A percentile compares a stretch with the other conserved stretches of the same genome.
Conservation (phyloP, 306 rosid genomes). For the Coriaria nepalensis region DNA sequence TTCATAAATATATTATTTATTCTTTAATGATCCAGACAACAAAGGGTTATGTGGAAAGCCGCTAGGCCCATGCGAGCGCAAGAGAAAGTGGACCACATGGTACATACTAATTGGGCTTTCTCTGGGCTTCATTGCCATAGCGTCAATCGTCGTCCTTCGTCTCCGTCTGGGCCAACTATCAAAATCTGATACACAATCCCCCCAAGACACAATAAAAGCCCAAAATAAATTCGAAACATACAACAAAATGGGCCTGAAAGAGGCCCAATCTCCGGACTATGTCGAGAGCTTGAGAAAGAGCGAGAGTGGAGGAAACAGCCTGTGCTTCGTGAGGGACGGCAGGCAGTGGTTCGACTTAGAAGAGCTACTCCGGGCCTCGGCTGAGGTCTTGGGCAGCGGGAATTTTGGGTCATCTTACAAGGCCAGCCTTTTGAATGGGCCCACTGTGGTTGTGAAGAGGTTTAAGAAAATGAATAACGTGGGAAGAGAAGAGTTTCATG, state of each 20-base stretch:
- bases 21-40: conserved; percentile 40
- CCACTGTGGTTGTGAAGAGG: conserved; percentile 69
- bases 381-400: conserved; percentile 75
- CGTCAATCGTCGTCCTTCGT: conserved; percentile 15
- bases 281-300: conserved; percentile 12
- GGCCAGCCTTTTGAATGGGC: conserved; percentile 43
- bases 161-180: conserved; percentile 10
- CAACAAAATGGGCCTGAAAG: conserved; percentile 1
- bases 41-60: conserved; percentile 56
- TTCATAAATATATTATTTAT: background rate
- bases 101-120: conserved; percentile 12
- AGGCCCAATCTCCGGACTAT: conserved; percentile 16
- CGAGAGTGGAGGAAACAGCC: conserved; percentile 21
- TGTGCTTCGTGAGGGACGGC: conserved; percentile 34
- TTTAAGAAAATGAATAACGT: conserved; percentile 52
- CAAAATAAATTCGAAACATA: background rate
- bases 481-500: conserved; percentile 42
- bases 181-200: background rate
- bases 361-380: conserved; percentile 61
- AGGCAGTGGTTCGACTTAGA: conserved; percentile 38
- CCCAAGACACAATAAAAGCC: background rate
- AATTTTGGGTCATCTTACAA: conserved; percentile 75
- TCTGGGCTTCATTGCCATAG: conserved; percentile 18
- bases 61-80: conserved; percentile 33
- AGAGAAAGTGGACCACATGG: conserved; percentile 21